Base-by-base conservation (phyloP, 2,329 filamentous ascomycete species). In the Colletotrichum musae region DNA sequence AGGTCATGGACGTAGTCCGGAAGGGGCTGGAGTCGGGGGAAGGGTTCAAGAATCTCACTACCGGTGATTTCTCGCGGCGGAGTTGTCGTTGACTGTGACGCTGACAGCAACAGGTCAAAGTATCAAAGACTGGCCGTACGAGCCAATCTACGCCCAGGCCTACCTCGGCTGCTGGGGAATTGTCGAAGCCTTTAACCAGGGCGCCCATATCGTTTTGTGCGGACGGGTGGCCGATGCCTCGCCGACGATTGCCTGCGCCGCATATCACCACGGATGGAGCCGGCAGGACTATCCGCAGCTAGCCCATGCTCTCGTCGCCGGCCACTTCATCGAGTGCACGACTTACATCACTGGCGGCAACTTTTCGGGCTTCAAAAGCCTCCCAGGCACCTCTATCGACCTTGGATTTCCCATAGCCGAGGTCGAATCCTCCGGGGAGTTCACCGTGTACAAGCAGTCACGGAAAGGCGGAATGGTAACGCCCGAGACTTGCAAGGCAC, bases 331-430 rank as follows among this genome's bases (percentile, higher is more conserved):
- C 62, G 85, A 87, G 71, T 87, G 85, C 73, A 83, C 82, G 4
- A 80, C 82, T 0, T 88, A 88, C 70, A 82, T 84, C 6, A 87
- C 84, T 1, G 86, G 86, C 0, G 83, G 79, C 0, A 88, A 88
- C 66, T 88, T 87, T 61, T 79, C 84, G 0, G 86, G 85, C 1
- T 83, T 83, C 68, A 80, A 82, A 63, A 77, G 83, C 12, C 81
- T 82, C 57, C 63, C 76, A 0, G 80, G 84, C 1, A 72, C 43
- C 26, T 58, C 43, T 1, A 36, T 75, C 0, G 80, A 84, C 58
- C 79, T 84, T 18, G 81, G 84, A 4, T 85, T 84, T 54, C 85
- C 84, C 0, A 87, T 88, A 65, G 84, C 82, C 0, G 85, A 87
- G 59, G 77, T 89, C 15, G 80, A 78, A 3, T 73, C 28, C 0